Percentiles rank a stretch among this genome's conserved stretches.
phyloP scores from a whole-genome alignment of 805 yeast species.

The Candida chauliodis region DNA sequence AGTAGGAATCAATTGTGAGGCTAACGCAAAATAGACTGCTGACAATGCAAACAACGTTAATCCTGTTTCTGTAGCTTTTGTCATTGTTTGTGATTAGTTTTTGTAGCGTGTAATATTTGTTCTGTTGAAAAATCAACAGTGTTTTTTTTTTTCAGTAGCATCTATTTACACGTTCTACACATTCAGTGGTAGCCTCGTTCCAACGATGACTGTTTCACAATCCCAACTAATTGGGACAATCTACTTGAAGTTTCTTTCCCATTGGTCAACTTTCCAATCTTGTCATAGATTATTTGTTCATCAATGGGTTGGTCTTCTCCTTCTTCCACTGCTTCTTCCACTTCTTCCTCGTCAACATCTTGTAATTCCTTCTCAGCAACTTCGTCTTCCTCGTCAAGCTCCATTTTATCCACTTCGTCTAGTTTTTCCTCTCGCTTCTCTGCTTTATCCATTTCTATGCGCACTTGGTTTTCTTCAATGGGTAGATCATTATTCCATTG shows the following conservation, averaged over 20 bases:
- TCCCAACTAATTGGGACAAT: conserved; percentile 29
- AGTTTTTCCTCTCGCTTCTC: conserved; percentile 13
- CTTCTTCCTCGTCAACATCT: conserved; percentile 16
- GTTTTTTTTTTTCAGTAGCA: conserved; percentile 1
- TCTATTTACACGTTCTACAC: too few species aligned
- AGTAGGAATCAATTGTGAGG: conserved; percentile 52
- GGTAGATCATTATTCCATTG: conserved; percentile 52
- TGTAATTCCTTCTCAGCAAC: conserved; percentile 23
- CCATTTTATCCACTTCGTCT: conserved; percentile 17
- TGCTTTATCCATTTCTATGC: conserved; percentile 25
- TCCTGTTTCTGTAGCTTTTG: conserved; percentile 63
- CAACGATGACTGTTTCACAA: conserved; percentile 33
- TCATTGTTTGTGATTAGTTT: conserved; percentile 50
- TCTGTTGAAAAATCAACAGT: too few species aligned
- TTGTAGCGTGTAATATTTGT: too few species aligned
- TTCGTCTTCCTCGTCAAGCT: conserved; percentile 19
- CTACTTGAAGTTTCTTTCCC: conserved; percentile 34
- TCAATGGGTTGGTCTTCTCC: not conserved
- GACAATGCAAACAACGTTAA: conserved; percentile 43
- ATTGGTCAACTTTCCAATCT: conserved; percentile 25
- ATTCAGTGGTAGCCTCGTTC: too few species aligned
- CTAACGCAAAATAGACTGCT: conserved; percentile 52
- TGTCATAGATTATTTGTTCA: conserved; percentile 27
- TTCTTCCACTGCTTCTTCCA: conserved; percentile 1
- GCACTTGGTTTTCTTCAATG: conserved; percentile 39